A percentile compares a stretch with the other conserved stretches of the same genome.
phyloP scores from a whole-genome alignment of 768 basidiomycete species.

The Mycena sanguinolenta region DNA sequence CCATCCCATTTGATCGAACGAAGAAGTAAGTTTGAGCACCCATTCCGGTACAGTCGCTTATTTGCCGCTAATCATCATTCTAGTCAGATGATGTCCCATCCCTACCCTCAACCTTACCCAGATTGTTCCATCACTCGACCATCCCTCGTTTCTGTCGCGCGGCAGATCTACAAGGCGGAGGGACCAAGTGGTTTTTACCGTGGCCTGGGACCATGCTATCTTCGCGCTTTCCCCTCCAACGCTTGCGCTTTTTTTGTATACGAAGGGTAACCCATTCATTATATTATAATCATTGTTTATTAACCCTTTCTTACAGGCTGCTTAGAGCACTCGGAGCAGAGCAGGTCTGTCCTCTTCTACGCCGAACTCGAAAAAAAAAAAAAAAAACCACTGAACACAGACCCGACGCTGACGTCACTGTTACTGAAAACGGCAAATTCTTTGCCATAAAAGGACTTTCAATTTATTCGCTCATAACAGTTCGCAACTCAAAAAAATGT shows the following conservation, averaged over 20 bases:
- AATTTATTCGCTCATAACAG: neutral
- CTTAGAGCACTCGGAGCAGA: constrained; percentile 77
- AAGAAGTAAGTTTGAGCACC: constrained; percentile 72
- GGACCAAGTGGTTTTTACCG: constrained; percentile 72
- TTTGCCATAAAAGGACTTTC: constrained; percentile 18
- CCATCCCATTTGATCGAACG: constrained; percentile 83
- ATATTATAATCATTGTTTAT: too few relatives aligned
- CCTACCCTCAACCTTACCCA: constrained; percentile 61
- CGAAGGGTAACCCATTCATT: too few relatives aligned
- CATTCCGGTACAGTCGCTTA: neutral
- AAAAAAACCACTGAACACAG: constrained; percentile 45
- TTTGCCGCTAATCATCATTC: constrained; percentile 27
- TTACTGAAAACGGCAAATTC: constrained; percentile 8
- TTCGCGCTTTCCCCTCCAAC: constrained; percentile 85
- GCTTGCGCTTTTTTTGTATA: constrained; percentile 85
- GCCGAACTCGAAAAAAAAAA: neutral
- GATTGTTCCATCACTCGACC: constrained; percentile 50
- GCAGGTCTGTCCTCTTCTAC: constrained; percentile 62
- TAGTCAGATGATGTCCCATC: constrained; percentile 77
- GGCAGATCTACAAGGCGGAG: constrained; percentile 65
- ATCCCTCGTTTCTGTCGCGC: constrained; percentile 64
- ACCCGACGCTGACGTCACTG: constrained; percentile 48
- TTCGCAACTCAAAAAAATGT: constrained; percentile 19
- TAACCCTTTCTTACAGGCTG: too few relatives aligned
- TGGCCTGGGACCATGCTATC: constrained; percentile 75